A percentile compares a stretch with the other conserved stretches of the same genome.
Evolutionary conservation across 805 yeast genomes (phyloP).

Genomic region (Limtongozyma cylindracea): DNA sequence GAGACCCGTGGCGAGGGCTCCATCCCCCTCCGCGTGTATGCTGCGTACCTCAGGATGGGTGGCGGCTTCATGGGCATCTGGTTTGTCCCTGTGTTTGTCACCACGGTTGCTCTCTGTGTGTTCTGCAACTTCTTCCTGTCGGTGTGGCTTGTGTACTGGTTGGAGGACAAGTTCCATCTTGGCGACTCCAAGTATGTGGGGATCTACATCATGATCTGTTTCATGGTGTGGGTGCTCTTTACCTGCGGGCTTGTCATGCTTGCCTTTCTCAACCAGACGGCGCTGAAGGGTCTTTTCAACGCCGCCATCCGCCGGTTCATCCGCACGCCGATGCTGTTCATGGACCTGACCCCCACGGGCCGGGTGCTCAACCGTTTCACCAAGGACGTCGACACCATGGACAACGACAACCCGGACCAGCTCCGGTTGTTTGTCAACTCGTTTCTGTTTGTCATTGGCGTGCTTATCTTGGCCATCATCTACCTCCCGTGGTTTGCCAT

Average conservation of each 20-base stretch:
- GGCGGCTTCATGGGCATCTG: conserved; percentile 10
- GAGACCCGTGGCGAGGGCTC: conserved; percentile 13
- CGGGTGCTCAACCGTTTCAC: conserved; percentile 17
- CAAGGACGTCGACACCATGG: conserved; percentile 18
- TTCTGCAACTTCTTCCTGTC: conserved; percentile 16
- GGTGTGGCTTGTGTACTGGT: conserved; percentile 19
- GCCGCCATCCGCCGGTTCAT: conserved; percentile 12
- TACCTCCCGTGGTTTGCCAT: conserved; percentile 29
- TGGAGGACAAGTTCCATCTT: conserved; percentile 8
- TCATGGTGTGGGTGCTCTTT: conserved; percentile 12
- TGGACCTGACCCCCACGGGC: conserved; percentile 17
- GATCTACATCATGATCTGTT: conserved; percentile 10
- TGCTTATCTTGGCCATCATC: conserved; percentile 17
- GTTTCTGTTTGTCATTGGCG: conserved; percentile 9
- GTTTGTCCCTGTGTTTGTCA: conserved; percentile 10
- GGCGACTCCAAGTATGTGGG: conserved; percentile 10
- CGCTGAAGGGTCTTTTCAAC: conserved; percentile 11
- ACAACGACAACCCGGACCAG: conserved; percentile 17
- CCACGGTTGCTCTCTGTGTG: conserved; percentile 11
- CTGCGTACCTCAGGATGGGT: conserved; percentile 11
- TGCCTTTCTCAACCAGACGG: conserved; percentile 14
- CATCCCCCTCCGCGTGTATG: conserved; percentile 13
- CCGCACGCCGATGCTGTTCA: conserved; percentile 16
- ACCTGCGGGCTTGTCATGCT: conserved; percentile 13
- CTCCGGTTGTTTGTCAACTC: conserved; percentile 14